Conservation (phyloP, 805 yeast genomes). For the Cyberlindnera nakhonratchasimensis region DNA sequence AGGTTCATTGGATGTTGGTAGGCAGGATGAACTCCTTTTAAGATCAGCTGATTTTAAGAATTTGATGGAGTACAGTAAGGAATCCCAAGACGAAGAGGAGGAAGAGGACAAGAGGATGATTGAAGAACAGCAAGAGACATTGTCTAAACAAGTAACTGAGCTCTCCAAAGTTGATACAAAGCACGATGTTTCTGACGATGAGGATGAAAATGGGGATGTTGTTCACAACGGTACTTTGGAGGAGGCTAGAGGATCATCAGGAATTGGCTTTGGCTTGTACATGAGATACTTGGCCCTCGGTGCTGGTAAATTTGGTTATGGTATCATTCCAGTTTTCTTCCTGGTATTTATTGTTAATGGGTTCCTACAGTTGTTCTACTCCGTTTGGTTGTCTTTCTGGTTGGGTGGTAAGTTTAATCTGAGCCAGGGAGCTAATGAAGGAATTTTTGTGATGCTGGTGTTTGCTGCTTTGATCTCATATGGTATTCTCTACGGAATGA, state of each 20-base stretch:
- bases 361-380: slow-evolving; percentile 53
- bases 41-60: slow-evolving; percentile 46
- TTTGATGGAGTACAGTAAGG: slow-evolving; percentile 46
- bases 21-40: slow-evolving; percentile 47
- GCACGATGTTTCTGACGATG: slow-evolving; percentile 28
- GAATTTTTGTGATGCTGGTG: slow-evolving; percentile 55
- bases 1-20: slow-evolving; percentile 63
- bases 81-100: slow-evolving; percentile 31
- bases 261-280: slow-evolving; percentile 34
- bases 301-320: slow-evolving; percentile 37
- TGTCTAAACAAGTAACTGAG: slow-evolving; percentile 20
- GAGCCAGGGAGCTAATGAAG: slow-evolving; percentile 56
- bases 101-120: slow-evolving; percentile 28
- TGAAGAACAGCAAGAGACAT: slow-evolving; percentile 29
- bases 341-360: slow-evolving; percentile 32
- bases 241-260: slow-evolving; percentile 22
- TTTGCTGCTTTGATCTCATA: slow-evolving; percentile 44
- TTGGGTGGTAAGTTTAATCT: slow-evolving; percentile 45
- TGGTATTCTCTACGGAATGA: slow-evolving; percentile 51
- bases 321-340: slow-evolving; percentile 30
- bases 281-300: slow-evolving; percentile 42
- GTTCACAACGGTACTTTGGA: slow-evolving; percentile 18
- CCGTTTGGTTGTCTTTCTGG: slow-evolving; percentile 83
- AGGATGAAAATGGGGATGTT: slow-evolving; percentile 16
- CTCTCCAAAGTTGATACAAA: slow-evolving; percentile 23